phyloP scores from a whole-genome alignment of 768 basidiomycete genomes.

The Sporobolomyces pararoseus region DNA sequence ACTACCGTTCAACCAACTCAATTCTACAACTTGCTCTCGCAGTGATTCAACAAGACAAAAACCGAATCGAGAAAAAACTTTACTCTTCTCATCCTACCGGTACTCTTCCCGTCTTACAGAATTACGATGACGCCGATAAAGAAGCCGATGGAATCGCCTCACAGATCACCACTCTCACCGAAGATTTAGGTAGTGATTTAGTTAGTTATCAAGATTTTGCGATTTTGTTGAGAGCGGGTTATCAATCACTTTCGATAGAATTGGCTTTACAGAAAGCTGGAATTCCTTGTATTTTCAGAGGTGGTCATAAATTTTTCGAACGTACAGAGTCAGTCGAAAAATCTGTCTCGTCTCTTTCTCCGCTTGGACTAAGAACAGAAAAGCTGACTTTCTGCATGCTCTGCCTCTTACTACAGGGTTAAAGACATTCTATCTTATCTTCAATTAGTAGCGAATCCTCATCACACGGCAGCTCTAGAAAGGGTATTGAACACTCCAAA shows the following conservation, averaged over 20 bases:
- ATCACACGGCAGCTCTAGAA: conserved; percentile 59
- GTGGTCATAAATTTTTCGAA: conserved; percentile 73
- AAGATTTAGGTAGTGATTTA: conserved; percentile 62
- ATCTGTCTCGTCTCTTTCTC: neutral
- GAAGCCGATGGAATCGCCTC: conserved; percentile 69
- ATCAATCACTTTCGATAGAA: conserved; percentile 68
- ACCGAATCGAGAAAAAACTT: conserved; percentile 69
- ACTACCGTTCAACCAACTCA: conserved; percentile 76
- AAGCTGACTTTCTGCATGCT: neutral
- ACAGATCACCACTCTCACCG: conserved; percentile 73
- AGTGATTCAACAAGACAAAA: conserved; percentile 76
- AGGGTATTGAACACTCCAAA: conserved; percentile 71
- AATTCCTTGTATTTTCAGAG: conserved; percentile 72
- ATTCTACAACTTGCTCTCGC: conserved; percentile 70
- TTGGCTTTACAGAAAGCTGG: conserved; percentile 68
- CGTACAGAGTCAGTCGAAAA: conserved; percentile 62
- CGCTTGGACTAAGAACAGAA: too few relatives aligned
- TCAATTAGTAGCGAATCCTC: conserved; percentile 72
- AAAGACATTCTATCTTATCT: conserved; percentile 79
- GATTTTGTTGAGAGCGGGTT: conserved; percentile 70
- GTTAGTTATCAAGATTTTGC: conserved; percentile 75
- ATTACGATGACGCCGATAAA: conserved; percentile 57
- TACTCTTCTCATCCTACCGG: conserved; percentile 66
- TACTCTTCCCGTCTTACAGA: conserved; percentile 58
- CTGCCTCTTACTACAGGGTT: conserved; percentile 54